Evolutionary conservation across 441 rosid species (phyloP).

Genomic region (Isatis lusitanica): DNA sequence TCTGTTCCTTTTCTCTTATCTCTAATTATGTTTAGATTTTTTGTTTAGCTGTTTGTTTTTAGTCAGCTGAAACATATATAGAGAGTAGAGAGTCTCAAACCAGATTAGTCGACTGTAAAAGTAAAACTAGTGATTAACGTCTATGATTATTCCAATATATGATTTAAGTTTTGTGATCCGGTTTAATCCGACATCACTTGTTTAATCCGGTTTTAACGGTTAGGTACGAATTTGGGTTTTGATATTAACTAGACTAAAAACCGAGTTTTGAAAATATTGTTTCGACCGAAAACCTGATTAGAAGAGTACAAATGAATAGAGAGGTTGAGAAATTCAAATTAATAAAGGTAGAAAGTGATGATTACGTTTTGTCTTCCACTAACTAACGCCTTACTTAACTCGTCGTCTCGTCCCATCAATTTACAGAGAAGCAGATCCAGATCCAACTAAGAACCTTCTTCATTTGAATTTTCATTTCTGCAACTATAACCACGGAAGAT

Average conservation of each 20-base stretch:
- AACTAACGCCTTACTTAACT: constrained; percentile 17
- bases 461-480: neutral
- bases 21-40: neutral
- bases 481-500: constrained; percentile 10
- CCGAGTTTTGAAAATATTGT: neutral
- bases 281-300: neutral
- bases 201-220: neutral
- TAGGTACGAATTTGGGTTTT: neutral
- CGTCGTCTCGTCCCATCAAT: neutral
- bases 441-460: constrained; percentile 20
- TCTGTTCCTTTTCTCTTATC: neutral
- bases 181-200: neutral
- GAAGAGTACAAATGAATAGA: constrained; percentile 1
- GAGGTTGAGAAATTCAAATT: constrained; percentile 27
- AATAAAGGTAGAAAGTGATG: constrained; percentile 33
- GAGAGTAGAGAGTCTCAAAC: constrained; percentile 4
- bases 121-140: constrained; percentile 17
- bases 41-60: neutral
- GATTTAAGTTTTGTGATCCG: neutral
- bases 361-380: constrained; percentile 41
- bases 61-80: neutral
- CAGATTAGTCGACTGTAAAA: constrained; percentile 18
- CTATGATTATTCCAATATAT: neutral
- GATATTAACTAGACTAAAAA: neutral
- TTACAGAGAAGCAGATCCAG: constrained; percentile 25